A percentile compares a stretch with the other conserved stretches of the same genome.
Evolutionary conservation across 768 basidiomycete genomes (phyloP).

Genomic region (Cyclocybe cylindracea): DNA sequence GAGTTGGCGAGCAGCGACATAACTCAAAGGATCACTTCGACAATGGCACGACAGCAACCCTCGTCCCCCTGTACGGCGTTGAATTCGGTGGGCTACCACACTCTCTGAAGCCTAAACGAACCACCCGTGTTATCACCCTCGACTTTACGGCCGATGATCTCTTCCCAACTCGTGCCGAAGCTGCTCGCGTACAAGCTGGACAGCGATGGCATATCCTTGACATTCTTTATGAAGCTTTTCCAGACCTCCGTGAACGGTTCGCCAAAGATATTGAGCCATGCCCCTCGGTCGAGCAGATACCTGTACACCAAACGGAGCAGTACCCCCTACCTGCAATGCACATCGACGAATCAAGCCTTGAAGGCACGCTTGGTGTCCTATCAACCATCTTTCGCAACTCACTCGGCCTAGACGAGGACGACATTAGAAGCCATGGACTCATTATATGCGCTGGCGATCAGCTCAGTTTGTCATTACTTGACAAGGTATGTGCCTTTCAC

Average conservation of each 20-base stretch:
- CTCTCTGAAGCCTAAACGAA: not conserved
- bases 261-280: not conserved
- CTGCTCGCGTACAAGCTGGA: not conserved
- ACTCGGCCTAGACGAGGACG: constrained; percentile 9
- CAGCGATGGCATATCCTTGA: constrained; percentile 18
- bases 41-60: constrained; percentile 29
- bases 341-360: constrained; percentile 19
- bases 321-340: constrained; percentile 18
- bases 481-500: too few species aligned
- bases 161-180: constrained; percentile 5
- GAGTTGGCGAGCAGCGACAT: constrained; percentile 21
- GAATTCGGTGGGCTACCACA: constrained; percentile 10
- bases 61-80: constrained; percentile 20
- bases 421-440: constrained; percentile 14
- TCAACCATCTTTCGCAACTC: constrained; percentile 6
- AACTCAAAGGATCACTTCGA: constrained; percentile 26
- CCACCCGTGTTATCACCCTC: not conserved
- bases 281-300: constrained; percentile 10
- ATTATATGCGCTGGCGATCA: constrained; percentile 19
- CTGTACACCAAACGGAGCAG: constrained; percentile 17
- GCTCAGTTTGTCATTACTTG: constrained; percentile 8
- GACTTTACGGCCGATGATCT: constrained; percentile 6
- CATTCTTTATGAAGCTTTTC: constrained; percentile 13
- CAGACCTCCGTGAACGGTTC: constrained; percentile 4
- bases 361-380: constrained; percentile 14